Evolutionary conservation across 2,329 filamentous ascomycete species (phyloP).

Genomic region (Diaporthe batatas): DNA sequence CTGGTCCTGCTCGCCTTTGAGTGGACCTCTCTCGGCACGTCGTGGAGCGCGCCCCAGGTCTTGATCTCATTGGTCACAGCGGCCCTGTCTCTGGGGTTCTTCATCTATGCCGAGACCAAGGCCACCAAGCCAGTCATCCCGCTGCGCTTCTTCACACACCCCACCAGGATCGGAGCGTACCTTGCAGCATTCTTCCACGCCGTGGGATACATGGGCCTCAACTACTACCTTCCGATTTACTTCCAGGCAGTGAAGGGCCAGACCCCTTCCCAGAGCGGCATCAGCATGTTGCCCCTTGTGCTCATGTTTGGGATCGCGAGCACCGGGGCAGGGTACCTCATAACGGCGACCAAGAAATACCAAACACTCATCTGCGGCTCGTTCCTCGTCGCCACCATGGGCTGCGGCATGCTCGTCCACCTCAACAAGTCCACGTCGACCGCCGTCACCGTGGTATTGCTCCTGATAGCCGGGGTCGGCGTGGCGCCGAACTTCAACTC

Average conservation of each 20-base stretch:
- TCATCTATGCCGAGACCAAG: constrained; percentile 33
- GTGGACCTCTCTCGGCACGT: constrained; percentile 23
- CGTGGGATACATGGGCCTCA: constrained; percentile 26
- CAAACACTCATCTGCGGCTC: constrained; percentile 25
- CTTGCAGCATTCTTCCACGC: constrained; percentile 27
- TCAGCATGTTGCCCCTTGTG: constrained; percentile 51
- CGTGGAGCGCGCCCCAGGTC: constrained; percentile 30
- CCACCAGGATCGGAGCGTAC: constrained; percentile 35
- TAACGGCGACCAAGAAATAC: constrained; percentile 33
- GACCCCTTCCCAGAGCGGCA: constrained; percentile 49
- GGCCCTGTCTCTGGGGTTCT: constrained; percentile 4
- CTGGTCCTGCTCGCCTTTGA: constrained; percentile 25
- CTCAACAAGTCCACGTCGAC: constrained; percentile 21
- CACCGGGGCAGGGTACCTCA: constrained; percentile 33
- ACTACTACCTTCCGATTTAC: constrained; percentile 49
- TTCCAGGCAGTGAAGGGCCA: constrained; percentile 51
- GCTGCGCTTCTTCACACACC: constrained; percentile 38
- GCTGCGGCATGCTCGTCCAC: constrained; percentile 23
- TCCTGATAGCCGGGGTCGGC: constrained; percentile 33
- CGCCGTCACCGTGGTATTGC: constrained; percentile 19
- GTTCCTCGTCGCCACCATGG: constrained; percentile 22
- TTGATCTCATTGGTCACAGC: constrained; percentile 27
- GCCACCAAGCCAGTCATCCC: constrained; percentile 36
- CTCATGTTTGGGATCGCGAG: constrained; percentile 71
- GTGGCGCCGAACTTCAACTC: constrained; percentile 37